A percentile compares a stretch with the other conserved stretches of the same genome.
Evolutionary conservation across 331 rosid genomes (phyloP).

Genomic region (Malus hybrid): DNA sequence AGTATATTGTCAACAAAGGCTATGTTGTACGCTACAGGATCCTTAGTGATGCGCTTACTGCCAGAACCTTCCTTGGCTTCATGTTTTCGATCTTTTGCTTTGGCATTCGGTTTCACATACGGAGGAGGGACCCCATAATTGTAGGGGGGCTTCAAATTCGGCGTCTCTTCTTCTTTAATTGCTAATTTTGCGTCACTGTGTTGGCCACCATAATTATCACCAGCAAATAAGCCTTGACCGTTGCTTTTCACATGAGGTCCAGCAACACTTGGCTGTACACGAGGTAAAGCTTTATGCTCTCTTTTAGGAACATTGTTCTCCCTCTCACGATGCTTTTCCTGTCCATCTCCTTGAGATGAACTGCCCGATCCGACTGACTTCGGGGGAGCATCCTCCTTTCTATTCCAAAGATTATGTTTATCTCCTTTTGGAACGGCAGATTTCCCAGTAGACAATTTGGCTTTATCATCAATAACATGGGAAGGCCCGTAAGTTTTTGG

Average conservation of each 20-base stretch:
- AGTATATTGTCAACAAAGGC: constrained; percentile 26
- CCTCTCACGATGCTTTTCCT: too few relatives aligned
- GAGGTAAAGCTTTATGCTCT: too few relatives aligned
- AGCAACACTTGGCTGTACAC: not conserved
- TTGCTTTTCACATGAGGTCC: constrained; percentile 30
- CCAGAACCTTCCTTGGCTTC: constrained; percentile 23
- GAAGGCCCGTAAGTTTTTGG: constrained; percentile 28
- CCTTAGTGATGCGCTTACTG: constrained; percentile 14
- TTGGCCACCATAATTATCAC: constrained; percentile 17
- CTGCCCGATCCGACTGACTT: too few relatives aligned
- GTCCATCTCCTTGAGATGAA: too few relatives aligned
- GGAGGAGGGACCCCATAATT: constrained; percentile 74
- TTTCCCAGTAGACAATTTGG: constrained; percentile 26
- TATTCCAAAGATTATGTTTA: constrained; percentile 18
- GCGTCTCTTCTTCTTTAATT: constrained; percentile 43
- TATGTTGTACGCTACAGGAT: constrained; percentile 34
- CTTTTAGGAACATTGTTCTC: too few relatives aligned
- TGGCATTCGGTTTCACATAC: constrained; percentile 55
- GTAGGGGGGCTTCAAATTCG: constrained; percentile 41
- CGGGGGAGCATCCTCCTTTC: too few relatives aligned
- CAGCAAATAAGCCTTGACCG: constrained; percentile 34
- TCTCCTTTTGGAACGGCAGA: constrained; percentile 34
- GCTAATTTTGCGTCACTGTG: constrained; percentile 20
- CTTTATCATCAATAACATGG: constrained; percentile 16
- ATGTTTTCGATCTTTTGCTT: constrained; percentile 33